Percentiles rank a stretch among this genome's conserved stretches.
phyloP scores from a whole-genome alignment of 2,329 filamentous ascomycete species.

The Talaromyces sp. region DNA sequence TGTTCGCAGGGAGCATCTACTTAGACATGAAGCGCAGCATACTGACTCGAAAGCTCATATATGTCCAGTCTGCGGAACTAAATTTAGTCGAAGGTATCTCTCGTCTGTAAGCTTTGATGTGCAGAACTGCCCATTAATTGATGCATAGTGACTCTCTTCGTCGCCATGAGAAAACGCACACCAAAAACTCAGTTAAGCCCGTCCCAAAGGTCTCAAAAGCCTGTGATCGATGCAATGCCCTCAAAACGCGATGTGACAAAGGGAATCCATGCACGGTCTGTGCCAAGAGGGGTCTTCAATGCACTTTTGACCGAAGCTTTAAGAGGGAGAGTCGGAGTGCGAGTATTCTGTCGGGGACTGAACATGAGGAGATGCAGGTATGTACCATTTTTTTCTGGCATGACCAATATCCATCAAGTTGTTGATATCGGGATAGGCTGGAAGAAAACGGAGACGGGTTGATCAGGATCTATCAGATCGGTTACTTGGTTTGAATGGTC shows the following conservation, averaged over 20 bases:
- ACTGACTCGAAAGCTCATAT: not conserved
- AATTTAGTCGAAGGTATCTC: constrained; percentile 13
- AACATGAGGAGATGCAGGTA: not conserved
- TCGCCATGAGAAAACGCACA: constrained; percentile 16
- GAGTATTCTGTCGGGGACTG: not conserved
- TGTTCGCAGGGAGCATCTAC: constrained; percentile 26
- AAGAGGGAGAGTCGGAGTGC: constrained; percentile 9
- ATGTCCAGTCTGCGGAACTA: constrained; percentile 12
- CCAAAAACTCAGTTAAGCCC: not conserved
- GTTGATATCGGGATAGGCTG: not conserved
- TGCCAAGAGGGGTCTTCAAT: constrained; percentile 12
- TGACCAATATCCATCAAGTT: not conserved
- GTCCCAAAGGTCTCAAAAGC: constrained; percentile 9
- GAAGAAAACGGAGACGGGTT: constrained; percentile 10
- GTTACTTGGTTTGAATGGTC: not conserved
- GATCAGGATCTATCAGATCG: not conserved
- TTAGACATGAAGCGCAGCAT: constrained; percentile 21
- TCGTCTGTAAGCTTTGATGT: not conserved
- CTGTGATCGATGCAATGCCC: constrained; percentile 18
- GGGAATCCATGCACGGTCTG: constrained; percentile 17
- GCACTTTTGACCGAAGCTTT: constrained; percentile 17
- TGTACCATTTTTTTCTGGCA: not conserved
- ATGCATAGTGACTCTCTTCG: constrained; percentile 16
- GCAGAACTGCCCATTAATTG: not conserved
- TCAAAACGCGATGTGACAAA: constrained; percentile 20